phyloP scores from a whole-genome alignment of 371 early-diverging fungal genomes.

The Coemansia sp. region DNA sequence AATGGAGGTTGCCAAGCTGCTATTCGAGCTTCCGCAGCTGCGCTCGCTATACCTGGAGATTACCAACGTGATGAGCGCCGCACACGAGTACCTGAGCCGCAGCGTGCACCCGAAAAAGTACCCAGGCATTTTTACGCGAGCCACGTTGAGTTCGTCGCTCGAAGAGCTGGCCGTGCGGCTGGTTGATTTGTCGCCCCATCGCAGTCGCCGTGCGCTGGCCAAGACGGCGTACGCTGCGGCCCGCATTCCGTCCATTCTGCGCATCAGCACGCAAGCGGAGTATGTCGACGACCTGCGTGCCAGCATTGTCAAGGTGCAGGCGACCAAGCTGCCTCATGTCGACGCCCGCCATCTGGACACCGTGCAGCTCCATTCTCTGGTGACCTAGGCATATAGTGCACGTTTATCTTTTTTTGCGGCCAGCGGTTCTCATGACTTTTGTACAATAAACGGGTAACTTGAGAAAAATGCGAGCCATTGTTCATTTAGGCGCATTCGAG shows the following conservation, averaged over 20 bases:
- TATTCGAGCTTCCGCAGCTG: slow-evolving; percentile 9
- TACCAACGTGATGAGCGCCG: slow-evolving; percentile 15
- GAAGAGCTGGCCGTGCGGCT: slow-evolving; percentile 12
- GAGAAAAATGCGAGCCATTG: too few relatives aligned
- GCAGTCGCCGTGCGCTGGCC: slow-evolving; percentile 13
- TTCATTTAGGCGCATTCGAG: too few relatives aligned
- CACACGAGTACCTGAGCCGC: slow-evolving; percentile 39
- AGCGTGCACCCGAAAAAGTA: slow-evolving; percentile 17
- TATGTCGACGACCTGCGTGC: slow-evolving; percentile 10
- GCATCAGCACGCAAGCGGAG: slow-evolving; percentile 13
- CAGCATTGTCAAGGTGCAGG: neutral
- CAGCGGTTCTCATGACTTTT: too few relatives aligned
- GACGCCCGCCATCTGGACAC: neutral
- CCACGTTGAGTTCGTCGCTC: slow-evolving; percentile 10
- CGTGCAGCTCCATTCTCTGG: neutral
- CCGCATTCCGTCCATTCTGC: slow-evolving; percentile 24
- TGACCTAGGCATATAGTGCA: neutral
- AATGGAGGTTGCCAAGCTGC: slow-evolving; percentile 26
- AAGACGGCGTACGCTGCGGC: slow-evolving; percentile 22
- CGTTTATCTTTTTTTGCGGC: neutral
- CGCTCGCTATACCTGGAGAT: slow-evolving; percentile 13
- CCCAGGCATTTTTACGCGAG: neutral
- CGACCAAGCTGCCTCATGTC: slow-evolving; percentile 7
- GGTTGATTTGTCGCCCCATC: slow-evolving; percentile 2
- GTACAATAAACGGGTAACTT: too few relatives aligned